Evolutionary conservation across 2,329 filamentous ascomycete genomes (phyloP).

Genomic region (Cladosporium sp.): DNA sequence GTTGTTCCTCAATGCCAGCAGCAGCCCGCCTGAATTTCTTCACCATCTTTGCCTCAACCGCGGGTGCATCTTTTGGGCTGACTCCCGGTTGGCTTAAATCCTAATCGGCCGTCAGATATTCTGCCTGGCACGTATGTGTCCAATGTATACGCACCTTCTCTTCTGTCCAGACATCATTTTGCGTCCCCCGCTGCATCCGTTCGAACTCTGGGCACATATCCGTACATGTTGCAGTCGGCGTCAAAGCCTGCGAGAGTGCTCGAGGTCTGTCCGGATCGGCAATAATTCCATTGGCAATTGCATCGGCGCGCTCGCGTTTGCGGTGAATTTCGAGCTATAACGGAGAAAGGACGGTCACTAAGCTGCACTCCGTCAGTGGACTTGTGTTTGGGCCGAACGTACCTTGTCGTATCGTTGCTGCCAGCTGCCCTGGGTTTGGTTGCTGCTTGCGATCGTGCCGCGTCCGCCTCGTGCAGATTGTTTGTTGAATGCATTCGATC

Average conservation of each 20-base stretch:
- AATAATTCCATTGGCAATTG: constrained; percentile 52
- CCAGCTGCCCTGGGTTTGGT: constrained; percentile 16
- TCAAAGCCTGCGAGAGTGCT: constrained; percentile 57
- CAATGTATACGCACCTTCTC: constrained; percentile 49
- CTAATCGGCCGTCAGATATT: constrained; percentile 26
- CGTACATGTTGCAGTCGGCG: constrained; percentile 56
- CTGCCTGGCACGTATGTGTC: constrained; percentile 1
- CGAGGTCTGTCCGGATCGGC: constrained; percentile 59
- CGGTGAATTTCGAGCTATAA: constrained; percentile 45
- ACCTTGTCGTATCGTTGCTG: constrained; percentile 22
- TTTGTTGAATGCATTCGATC: neutral
- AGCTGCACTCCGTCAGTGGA: constrained; percentile 23
- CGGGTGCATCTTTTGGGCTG: constrained; percentile 31
- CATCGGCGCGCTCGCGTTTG: constrained; percentile 46
- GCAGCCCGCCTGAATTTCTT: constrained; percentile 61
- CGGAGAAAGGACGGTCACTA: constrained; percentile 22
- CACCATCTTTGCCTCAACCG: constrained; percentile 56
- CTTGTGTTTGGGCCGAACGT: constrained; percentile 11
- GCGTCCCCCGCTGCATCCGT: constrained; percentile 57
- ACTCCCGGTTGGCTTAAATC: constrained; percentile 26
- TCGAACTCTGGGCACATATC: constrained; percentile 64
- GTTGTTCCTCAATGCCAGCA: constrained; percentile 59
- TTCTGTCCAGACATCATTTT: constrained; percentile 57
- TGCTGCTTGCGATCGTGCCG: constrained; percentile 4
- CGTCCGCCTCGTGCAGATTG: neutral